These are phyloP conservation scores for Chamaecyparis obtusa DNA, from an alignment of 75 land plant species.

Conservation along the genomic window DNA sequence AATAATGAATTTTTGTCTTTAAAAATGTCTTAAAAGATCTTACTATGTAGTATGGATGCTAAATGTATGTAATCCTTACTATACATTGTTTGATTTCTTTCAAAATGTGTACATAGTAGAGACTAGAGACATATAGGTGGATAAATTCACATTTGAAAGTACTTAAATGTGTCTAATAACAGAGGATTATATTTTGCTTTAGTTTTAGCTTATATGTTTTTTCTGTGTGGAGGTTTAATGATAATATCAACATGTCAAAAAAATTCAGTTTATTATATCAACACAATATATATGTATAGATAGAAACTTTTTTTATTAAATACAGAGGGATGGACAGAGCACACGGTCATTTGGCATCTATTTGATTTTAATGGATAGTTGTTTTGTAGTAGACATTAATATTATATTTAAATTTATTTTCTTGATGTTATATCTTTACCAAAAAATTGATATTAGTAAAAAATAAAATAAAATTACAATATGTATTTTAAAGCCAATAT, in stretches of 20 bases:
- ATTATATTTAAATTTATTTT: background rate
- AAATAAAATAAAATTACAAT: no score
- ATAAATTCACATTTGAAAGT: background rate
- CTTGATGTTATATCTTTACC: background rate
- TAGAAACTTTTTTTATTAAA: background rate
- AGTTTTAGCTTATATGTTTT: background rate
- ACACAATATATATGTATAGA: no score
- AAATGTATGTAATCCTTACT: background rate
- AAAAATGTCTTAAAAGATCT: no score
- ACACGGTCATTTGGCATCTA: background rate
- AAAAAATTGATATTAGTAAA: background rate
- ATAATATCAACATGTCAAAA: background rate
- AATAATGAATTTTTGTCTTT: no score
- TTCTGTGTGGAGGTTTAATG: background rate
- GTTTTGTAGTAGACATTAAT: background rate
- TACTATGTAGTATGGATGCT: background rate
- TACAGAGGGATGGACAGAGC: background rate
- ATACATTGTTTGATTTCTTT: background rate
- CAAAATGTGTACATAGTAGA: background rate
- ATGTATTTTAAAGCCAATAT: background rate
- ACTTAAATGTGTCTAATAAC: background rate
- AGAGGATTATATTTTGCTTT: background rate
- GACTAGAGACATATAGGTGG: background rate
- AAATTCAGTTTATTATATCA: background rate
- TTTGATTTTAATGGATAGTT: background rate